Percentiles rank a stretch among this genome's conserved stretches.
Evolutionary conservation across 768 basidiomycete species (phyloP).

Genomic region (Termitomyces sp.): DNA sequence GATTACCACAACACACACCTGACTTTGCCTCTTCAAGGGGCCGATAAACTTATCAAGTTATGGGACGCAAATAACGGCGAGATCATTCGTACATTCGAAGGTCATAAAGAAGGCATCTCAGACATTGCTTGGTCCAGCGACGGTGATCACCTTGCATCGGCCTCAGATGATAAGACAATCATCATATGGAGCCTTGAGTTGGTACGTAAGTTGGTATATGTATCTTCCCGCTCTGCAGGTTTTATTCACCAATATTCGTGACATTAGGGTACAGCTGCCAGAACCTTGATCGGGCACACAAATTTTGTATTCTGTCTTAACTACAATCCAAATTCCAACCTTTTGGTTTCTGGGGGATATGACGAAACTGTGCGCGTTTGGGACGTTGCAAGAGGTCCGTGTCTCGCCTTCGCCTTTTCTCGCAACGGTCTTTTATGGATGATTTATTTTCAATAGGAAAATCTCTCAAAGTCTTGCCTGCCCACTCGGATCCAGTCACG

Average conservation of each 20-base stretch:
- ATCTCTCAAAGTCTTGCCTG: constrained; percentile 83
- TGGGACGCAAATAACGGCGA: constrained; percentile 75
- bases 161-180: constrained; percentile 90
- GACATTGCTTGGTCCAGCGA: constrained; percentile 88
- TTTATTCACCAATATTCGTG: constrained; percentile 7
- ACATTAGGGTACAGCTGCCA: constrained; percentile 50
- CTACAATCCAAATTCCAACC: constrained; percentile 84
- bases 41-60: constrained; percentile 78
- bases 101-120: constrained; percentile 81
- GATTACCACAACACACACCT: constrained; percentile 15
- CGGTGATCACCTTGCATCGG: constrained; percentile 80
- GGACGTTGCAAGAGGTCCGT: constrained; percentile 84
- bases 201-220: constrained; percentile 28
- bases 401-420: background rate
- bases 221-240: constrained; percentile 1
- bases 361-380: constrained; percentile 97
- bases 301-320: constrained; percentile 93
- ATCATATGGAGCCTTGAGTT: constrained; percentile 77
- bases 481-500: constrained; percentile 96
- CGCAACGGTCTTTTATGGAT: background rate
- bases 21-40: constrained; percentile 47
- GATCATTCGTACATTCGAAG: constrained; percentile 65
- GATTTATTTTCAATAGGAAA: constrained; percentile 44
- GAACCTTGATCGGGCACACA: constrained; percentile 78
- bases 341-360: constrained; percentile 90